Evolutionary conservation across 495 filamentous ascomycete species (phyloP).

Genomic region (Aspergillus campestris): DNA sequence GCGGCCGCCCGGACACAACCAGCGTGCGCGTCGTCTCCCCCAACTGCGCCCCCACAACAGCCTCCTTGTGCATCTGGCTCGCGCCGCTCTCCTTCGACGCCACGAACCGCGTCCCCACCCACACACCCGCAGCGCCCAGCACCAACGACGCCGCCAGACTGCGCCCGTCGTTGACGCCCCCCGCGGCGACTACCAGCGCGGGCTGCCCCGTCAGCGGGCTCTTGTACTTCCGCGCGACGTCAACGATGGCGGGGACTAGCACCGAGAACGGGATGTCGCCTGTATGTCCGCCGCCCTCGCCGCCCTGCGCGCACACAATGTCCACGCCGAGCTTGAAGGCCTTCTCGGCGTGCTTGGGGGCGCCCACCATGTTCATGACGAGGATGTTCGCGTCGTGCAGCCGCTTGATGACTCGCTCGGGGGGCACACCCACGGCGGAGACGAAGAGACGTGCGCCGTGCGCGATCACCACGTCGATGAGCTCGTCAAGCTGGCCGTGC

Average conservation of each 20-base stretch:
- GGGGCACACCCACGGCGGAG: constrained; percentile 74
- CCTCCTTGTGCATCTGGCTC: constrained; percentile 68
- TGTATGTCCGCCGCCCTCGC: constrained; percentile 73
- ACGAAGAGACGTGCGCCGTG: constrained; percentile 77
- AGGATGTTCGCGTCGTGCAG: constrained; percentile 69
- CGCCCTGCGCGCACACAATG: constrained; percentile 76
- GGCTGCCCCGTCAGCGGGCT: constrained; percentile 47
- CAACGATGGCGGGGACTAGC: constrained; percentile 66
- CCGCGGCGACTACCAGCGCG: constrained; percentile 65
- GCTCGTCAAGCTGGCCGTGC: constrained; percentile 68
- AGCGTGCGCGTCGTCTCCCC: constrained; percentile 71
- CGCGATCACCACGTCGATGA: constrained; percentile 70
- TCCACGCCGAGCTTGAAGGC: constrained; percentile 73
- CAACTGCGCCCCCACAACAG: constrained; percentile 66
- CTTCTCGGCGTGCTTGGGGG: constrained; percentile 79
- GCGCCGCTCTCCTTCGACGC: constrained; percentile 70
- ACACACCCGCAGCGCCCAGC: constrained; percentile 67
- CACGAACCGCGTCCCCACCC: constrained; percentile 83
- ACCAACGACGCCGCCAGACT: constrained; percentile 62
- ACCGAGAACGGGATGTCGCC: constrained; percentile 66
- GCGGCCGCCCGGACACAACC: constrained; percentile 67
- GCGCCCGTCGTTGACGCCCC: constrained; percentile 64
- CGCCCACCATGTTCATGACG: constrained; percentile 94
- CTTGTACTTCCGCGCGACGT: constrained; percentile 56
- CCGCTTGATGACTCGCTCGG: constrained; percentile 54